phyloP scores from a whole-genome alignment of 345 rosid genomes.

The Leavenworthia alabamica region DNA sequence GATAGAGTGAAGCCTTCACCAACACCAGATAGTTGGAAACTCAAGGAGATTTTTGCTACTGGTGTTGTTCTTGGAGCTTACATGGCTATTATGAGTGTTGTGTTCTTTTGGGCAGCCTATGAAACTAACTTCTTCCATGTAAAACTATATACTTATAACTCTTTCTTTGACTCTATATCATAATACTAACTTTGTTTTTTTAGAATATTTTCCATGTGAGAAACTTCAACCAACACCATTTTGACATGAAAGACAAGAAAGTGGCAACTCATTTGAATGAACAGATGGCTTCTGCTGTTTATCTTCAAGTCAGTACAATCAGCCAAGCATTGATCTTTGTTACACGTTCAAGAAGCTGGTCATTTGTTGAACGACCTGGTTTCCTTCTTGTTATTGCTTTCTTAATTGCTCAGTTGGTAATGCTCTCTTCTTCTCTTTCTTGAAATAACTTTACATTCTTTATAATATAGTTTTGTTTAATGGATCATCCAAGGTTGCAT shows the following conservation, averaged over 20 bases:
- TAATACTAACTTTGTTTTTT: background rate
- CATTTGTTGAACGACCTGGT: constrained; percentile 50
- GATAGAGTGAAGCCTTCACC: constrained; percentile 60
- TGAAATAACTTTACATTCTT: background rate
- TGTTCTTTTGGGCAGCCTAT: constrained; percentile 50
- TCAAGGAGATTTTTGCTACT: constrained; percentile 52
- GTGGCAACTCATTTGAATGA: constrained; percentile 22
- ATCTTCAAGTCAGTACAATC: constrained; percentile 58
- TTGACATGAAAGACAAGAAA: constrained; percentile 24
- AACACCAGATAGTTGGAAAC: constrained; percentile 54
- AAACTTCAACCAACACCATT: constrained; percentile 38
- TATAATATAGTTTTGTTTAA: background rate
- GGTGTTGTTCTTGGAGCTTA: constrained; percentile 53
- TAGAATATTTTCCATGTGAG: constrained; percentile 39
- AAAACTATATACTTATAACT: constrained; percentile 23
- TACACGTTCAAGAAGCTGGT: constrained; percentile 61
- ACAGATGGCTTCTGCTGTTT: constrained; percentile 46
- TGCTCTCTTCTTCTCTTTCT: background rate
- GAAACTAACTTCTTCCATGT: constrained; percentile 50
- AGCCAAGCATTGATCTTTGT: constrained; percentile 85
- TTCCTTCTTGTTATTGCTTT: constrained; percentile 65
- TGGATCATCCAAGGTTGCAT: constrained; percentile 51
- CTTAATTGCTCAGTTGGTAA: constrained; percentile 54
- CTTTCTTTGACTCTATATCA: background rate
- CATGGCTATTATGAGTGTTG: constrained; percentile 50